Base-by-base conservation (phyloP, 2,329 filamentous ascomycete genomes). In the Colletotrichum limetticola region DNA sequence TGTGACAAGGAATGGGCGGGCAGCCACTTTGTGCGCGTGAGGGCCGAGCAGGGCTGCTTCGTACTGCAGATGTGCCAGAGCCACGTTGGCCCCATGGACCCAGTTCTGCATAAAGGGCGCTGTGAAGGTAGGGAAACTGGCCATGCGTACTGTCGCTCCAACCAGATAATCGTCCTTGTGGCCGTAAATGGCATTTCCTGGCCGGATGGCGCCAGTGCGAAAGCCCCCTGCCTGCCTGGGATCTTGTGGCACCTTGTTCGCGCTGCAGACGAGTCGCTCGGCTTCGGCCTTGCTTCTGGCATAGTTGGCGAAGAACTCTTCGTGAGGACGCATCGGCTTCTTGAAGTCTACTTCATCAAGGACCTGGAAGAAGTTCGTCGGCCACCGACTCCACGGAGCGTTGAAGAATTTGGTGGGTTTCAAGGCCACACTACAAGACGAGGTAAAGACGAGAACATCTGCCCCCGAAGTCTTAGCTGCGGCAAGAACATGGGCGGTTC, bases 171-270 rank as follows among this genome's bases (percentile, higher is more conserved):
- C 85, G 52, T 80, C 82, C 16, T 83, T 81, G 71, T 85, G 83
- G 5, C 87, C 88, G 75, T 89, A 90, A 58, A 90, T 84, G 32
- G 83, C 85, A 74, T 89, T 89, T 14, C 85, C 84, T 0, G 88
- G 88, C 2, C 89, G 84, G 74, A 91, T 86, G 60, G 83, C 82
- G 8, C 88, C 89, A 0, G 88, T 90, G 11, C 87, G 84, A 78
- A 91, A 87, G 8, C 78, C 68, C 42, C 74, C 61, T 71, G 66
- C 30, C 9, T 76, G 75, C 35, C 79, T 16, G 55, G 63, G 74
- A 53, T 55, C 64, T 58, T 59, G 62, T 8, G 62, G 68, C 55
- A 75, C 68, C 14, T 70, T 71, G 77, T 88, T 83, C 30, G 86
- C 85, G 9, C 75, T 79, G 70, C 86, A 86, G 11, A 90, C 84